These are phyloP conservation scores for Solanum hybrid DNA, from an alignment of 305 asterid species.

Conservation along the genomic window DNA sequence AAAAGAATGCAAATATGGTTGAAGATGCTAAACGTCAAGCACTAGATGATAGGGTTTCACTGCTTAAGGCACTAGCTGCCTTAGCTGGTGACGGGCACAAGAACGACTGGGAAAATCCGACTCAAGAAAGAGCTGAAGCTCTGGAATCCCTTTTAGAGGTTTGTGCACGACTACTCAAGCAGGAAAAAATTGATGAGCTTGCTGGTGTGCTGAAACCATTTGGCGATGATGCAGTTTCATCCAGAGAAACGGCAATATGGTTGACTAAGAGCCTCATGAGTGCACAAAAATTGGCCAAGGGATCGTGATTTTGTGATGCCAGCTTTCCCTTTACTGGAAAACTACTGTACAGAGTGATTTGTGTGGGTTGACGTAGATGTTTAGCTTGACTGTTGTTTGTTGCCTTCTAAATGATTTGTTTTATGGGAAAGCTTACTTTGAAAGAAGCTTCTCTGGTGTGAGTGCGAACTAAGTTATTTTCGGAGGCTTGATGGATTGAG, in stretches of 20 bases:
- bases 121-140: slow-evolving; percentile 72
- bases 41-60: slow-evolving; percentile 17
- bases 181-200: slow-evolving; percentile 83
- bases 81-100: slow-evolving; percentile 24
- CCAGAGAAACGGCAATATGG: slow-evolving; percentile 96
- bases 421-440: neutral
- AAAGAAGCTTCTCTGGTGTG: neutral
- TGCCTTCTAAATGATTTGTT: neutral
- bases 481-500: neutral
- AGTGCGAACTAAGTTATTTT: neutral
- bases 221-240: slow-evolving; percentile 80
- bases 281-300: slow-evolving; percentile 55
- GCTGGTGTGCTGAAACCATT: slow-evolving; percentile 83
- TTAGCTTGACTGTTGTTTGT: slow-evolving; percentile 1
- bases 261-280: slow-evolving; percentile 70
- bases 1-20: slow-evolving; percentile 10
- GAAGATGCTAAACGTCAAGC: slow-evolving; percentile 7
- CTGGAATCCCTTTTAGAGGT: slow-evolving; percentile 91
- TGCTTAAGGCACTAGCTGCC: slow-evolving; percentile 19
- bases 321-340: neutral
- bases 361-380: slow-evolving; percentile 5
- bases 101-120: slow-evolving; percentile 36
- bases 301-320: slow-evolving; percentile 24
- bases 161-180: slow-evolving; percentile 81
- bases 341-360: neutral